A percentile compares a stretch with the other conserved stretches of the same genome.
These are phyloP conservation scores for Borealophlyctis nickersoniae DNA, from an alignment of 192 early-diverging fungal genomes.

Conservation along the genomic window DNA sequence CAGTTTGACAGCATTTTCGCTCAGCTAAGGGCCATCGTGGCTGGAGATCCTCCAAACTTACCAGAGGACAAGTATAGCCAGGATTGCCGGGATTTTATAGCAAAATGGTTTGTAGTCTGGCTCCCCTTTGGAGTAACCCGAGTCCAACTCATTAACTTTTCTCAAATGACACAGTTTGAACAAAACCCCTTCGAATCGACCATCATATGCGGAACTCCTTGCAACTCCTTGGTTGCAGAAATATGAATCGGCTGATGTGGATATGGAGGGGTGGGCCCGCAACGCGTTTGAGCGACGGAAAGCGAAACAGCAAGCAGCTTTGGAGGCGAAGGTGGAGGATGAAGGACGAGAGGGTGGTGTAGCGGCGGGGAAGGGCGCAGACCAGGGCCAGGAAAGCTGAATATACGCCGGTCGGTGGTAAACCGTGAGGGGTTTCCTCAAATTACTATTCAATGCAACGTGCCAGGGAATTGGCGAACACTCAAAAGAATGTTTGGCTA, in stretches of 20 bases:
- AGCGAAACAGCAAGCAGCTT: neutral
- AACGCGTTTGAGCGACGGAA: constrained; percentile 50
- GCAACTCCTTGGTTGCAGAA: constrained; percentile 71
- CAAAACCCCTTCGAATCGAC: constrained; percentile 70
- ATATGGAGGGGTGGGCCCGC: constrained; percentile 80
- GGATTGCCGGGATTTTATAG: constrained; percentile 75
- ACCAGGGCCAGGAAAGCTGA: neutral
- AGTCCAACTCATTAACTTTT: constrained; percentile 21
- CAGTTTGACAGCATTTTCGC: constrained; percentile 77
- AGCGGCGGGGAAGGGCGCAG: neutral
- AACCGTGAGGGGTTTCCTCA: too few species aligned
- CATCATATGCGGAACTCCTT: constrained; percentile 73
- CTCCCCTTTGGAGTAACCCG: neutral
- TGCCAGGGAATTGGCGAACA: too few species aligned
- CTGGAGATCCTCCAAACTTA: constrained; percentile 69
- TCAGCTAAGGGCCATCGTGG: constrained; percentile 82
- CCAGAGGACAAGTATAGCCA: constrained; percentile 64
- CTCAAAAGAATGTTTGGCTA: too few species aligned
- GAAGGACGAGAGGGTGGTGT: neutral
- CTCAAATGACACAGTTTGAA: constrained; percentile 46
- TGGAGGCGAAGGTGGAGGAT: constrained; percentile 2
- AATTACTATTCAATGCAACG: too few species aligned
- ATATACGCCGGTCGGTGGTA: too few species aligned
- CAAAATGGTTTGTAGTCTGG: constrained; percentile 53
- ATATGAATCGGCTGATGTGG: constrained; percentile 62